These are phyloP conservation scores for Epichloe brachyelytri DNA, from an alignment of 2,329 filamentous ascomycete species.

Conservation along the genomic window DNA sequence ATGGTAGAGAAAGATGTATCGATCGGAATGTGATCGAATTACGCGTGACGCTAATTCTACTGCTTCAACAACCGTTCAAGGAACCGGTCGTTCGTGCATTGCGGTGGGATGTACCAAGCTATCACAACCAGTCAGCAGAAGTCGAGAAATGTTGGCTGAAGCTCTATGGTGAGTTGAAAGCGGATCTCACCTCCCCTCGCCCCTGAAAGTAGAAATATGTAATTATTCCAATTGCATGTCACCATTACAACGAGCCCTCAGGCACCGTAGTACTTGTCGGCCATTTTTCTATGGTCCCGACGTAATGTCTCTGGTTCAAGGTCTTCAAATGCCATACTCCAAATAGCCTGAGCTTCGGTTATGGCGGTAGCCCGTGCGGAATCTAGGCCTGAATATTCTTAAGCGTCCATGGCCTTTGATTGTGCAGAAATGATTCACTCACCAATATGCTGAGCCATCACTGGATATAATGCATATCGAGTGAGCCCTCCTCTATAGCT, in stretches of 20 bases:
- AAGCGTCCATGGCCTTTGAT: background rate
- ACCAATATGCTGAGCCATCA: background rate
- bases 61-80: background rate
- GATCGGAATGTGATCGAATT: background rate
- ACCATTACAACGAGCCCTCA: background rate
- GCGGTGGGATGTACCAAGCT: constrained; percentile 2
- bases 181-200: too few species aligned
- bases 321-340: constrained; percentile 1
- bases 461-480: background rate
- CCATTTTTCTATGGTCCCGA: background rate
- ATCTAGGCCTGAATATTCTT: background rate
- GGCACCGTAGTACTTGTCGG: background rate
- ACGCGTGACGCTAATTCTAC: background rate
- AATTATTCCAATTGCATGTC: too few species aligned
- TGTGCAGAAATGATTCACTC: background rate
- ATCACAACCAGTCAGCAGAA: too few species aligned
- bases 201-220: too few species aligned
- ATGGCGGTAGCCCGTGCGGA: background rate
- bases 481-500: background rate
- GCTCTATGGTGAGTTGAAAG: too few species aligned
- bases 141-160: too few species aligned
- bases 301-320: background rate
- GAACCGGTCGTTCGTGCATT: background rate
- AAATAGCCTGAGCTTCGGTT: background rate
- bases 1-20: background rate